Evolutionary conservation across 768 basidiomycete genomes (phyloP).

Genomic region (Macrolepiota dolichaula): DNA sequence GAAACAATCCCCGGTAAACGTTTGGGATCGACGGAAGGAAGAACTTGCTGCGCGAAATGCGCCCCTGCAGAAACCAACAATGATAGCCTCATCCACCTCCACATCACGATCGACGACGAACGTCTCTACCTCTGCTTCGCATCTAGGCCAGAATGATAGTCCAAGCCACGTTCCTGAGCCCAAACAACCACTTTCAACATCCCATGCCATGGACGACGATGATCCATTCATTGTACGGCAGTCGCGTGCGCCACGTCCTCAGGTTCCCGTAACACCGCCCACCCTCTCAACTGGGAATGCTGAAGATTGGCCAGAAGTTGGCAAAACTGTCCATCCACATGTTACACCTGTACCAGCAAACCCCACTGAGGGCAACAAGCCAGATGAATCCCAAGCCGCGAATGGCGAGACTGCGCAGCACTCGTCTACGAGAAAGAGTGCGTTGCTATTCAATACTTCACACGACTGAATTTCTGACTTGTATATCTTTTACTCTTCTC

Average conservation of each 20-base stretch:
- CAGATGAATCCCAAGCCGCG: neutral
- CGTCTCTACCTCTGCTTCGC: neutral
- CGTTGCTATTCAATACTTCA: neutral
- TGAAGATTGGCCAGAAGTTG: conserved; percentile 20
- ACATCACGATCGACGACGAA: neutral
- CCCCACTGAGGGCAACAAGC: neutral
- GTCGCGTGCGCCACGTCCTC: conserved; percentile 2
- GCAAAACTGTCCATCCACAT: conserved; percentile 13
- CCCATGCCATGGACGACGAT: conserved; percentile 13
- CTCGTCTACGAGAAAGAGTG: conserved; percentile 1
- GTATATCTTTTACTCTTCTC: neutral
- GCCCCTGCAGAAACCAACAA: neutral
- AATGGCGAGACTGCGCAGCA: neutral
- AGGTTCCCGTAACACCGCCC: conserved; percentile 5
- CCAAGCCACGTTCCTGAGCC: neutral
- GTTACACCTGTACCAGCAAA: conserved; percentile 4
- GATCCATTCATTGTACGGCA: conserved; percentile 6
- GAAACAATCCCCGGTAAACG: conserved; percentile 18
- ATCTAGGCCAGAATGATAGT: neutral
- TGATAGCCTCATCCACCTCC: neutral
- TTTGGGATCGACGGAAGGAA: conserved; percentile 24
- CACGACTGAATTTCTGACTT: neutral
- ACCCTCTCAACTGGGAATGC: neutral
- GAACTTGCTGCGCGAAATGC: conserved; percentile 22
- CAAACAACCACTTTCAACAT: conserved; percentile 21